Conservation (phyloP, 129 eudicot species). For the Chrysanthemum seticuspe region DNA sequence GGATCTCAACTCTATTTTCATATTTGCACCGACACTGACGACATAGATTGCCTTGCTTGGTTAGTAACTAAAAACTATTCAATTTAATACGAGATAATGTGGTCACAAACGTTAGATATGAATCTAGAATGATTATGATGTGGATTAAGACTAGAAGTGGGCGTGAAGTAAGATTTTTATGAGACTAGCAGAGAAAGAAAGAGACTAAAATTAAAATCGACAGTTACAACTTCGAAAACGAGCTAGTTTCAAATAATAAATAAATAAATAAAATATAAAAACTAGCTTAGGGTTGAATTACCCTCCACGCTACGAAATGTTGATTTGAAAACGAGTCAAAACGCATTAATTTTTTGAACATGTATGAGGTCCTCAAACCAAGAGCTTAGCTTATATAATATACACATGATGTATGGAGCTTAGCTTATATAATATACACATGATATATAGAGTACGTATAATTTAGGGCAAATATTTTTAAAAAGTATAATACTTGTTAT, state of each 20-base stretch:
- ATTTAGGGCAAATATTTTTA: too few relatives aligned
- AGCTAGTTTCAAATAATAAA: background rate
- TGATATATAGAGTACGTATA: too few relatives aligned
- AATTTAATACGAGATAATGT: too few relatives aligned
- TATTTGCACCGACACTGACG: too few relatives aligned
- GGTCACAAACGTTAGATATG: too few relatives aligned
- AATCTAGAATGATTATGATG: background rate
- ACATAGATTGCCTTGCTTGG: too few relatives aligned
- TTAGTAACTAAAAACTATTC: too few relatives aligned
- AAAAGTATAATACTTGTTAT: too few relatives aligned
- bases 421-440: background rate
- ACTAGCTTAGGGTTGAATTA: slow-evolving; percentile 8
- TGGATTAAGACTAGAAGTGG: background rate
- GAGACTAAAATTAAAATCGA: background rate
- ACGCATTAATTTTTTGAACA: slow-evolving; percentile 15
- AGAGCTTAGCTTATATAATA: slow-evolving; percentile 1
- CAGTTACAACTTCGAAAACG: too few relatives aligned
- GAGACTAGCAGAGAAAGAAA: background rate
- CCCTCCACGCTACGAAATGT: slow-evolving; percentile 32
- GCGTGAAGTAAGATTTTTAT: too few relatives aligned
- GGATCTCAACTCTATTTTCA: too few relatives aligned
- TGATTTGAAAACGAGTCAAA: slow-evolving; percentile 28
- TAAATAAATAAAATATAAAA: background rate
- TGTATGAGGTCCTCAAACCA: slow-evolving; percentile 24
- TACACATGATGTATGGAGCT: background rate